Evolutionary conservation across 164 flowering plant genomes (phyloP), one percentile per base, ranked within the genome.

Genomic region (Vitis labrusca): DNA sequence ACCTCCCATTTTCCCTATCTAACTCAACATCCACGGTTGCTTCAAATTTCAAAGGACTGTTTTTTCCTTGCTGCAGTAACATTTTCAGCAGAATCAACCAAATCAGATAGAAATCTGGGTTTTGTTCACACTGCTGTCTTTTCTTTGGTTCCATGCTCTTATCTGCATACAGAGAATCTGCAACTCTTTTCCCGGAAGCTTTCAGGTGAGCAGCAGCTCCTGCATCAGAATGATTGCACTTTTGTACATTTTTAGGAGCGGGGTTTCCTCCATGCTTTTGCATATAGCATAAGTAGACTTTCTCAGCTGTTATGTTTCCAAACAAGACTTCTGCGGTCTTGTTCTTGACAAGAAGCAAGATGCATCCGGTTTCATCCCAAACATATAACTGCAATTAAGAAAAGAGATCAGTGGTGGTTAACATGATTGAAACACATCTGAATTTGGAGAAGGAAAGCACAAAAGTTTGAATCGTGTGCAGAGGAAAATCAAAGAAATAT

Each of bases 291-390:
- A 52, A 47, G 59, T 83, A 71, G 47, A 90, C 89, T 57, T 57
- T 80, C 69, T 87, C 92, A 50, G 97, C 97, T 52, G 66, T 72
- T 58, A 92, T 83, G 76, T 84, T 84, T 63, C 88, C 97, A 74
- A 90, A 92, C 71, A 92, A 74, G 49, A 87, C 30, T 75, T 89
- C 92, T 48, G 97, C 97, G 37, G 88, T 88, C 72, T 79, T 83
- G 77, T 90, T 92, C 64, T 53, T 84, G 59, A 90, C 85, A 3
- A 84, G 81, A 70, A 92, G 74, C 3, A 92, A 90, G 62, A 90
- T 50, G 59, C 76, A 79, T 12, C 78, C 84, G 15, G 78, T 79
- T 65, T 83, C 83, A 74, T 90, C 95, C 92, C 93, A 86, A 15
- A 92, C 86, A 59, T 88, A 86, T 49, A 92, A 74, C 95, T 92